These are phyloP conservation scores for Serendipita sp. DNA, from an alignment of 768 basidiomycete species.

Conservation along the genomic window DNA sequence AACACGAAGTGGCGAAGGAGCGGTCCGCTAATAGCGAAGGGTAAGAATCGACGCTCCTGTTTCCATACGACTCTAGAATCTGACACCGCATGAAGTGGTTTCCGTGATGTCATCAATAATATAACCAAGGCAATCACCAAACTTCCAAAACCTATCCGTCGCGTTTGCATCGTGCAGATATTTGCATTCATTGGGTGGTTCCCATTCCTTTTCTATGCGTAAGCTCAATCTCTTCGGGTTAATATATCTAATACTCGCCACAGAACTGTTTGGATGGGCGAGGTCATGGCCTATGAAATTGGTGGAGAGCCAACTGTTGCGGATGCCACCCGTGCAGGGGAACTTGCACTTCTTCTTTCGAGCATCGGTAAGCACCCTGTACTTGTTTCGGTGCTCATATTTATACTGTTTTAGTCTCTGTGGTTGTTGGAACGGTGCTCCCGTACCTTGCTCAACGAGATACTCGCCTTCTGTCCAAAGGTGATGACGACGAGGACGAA, in stretches of 20 bases:
- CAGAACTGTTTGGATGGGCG: constrained; percentile 86
- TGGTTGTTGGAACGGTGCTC: constrained; percentile 61
- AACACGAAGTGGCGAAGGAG: constrained; percentile 32
- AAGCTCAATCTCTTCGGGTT: constrained; percentile 16
- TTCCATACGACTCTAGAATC: not conserved
- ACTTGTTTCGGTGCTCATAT: not conserved
- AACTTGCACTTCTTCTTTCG: constrained; percentile 78
- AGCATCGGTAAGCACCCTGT: constrained; percentile 50
- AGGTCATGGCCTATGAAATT: constrained; percentile 76
- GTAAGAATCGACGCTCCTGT: not conserved
- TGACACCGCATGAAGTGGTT: constrained; percentile 24
- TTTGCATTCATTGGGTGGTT: constrained; percentile 99
- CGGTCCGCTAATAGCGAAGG: not conserved
- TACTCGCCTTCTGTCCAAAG: constrained; percentile 52
- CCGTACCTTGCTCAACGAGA: constrained; percentile 74
- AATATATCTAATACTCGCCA: not conserved
- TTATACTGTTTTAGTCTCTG: constrained; percentile 44
- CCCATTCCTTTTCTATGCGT: constrained; percentile 89
- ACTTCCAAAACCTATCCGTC: constrained; percentile 67
- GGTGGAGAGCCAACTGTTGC: constrained; percentile 64
- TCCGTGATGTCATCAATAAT: constrained; percentile 60
- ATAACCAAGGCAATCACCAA: constrained; percentile 57
- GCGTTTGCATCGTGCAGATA: constrained; percentile 85
- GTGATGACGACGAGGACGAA: constrained; percentile 44
- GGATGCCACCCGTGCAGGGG: constrained; percentile 63